Evolutionary conservation across 495 filamentous ascomycete genomes (phyloP), one percentile per base, ranked within the genome.

Genomic region (Xylaria castorea): DNA sequence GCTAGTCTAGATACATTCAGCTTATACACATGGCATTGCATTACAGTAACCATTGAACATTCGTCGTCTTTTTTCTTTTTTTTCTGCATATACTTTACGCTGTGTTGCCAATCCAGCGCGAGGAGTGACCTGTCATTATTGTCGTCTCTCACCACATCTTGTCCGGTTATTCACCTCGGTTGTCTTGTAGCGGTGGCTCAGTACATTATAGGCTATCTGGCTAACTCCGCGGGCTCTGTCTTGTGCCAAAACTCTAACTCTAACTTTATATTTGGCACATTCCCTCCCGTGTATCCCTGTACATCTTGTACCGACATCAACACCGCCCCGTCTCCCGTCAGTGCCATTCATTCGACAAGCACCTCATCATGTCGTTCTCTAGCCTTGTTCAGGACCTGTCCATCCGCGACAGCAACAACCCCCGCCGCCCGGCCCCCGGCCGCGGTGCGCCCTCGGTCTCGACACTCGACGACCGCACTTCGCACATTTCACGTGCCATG

Each of bases 351-450:
- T 60, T 53, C 50, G 22, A 30, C 25, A 25, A 32, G 53, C 53
- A 51, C 20, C 12, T 30, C 44, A 84, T 46, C 70, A 97, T 97
- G 94, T 97, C 94, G 1, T 97, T 97, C 83, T 97, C 94, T 16
- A 91, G 90, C 75, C 90, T 97, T 38, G 93, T 97, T 57, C 94
- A 94, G 68, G 93, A 97, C 79, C 84, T 97, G 51, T 89, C 92
- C 46, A 92, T 93, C 76, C 78, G 87, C 81, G 74, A 88, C 78
- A 46, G 87, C 83, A 76, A 86, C 85, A 74, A 76, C 68, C 79
- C 80, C 25, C 76, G 85, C 74, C 74, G 75, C 53, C 55, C 36
- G 8, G 55, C 16, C 9, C 65, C 65, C 16, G 61, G 46, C 77
- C 80, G 81, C 70, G 83, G 71, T 20, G 77, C 81, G n/a, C 77